Base-by-base conservation (phyloP, 768 basidiomycete species). In the Lactarius psammicola region DNA sequence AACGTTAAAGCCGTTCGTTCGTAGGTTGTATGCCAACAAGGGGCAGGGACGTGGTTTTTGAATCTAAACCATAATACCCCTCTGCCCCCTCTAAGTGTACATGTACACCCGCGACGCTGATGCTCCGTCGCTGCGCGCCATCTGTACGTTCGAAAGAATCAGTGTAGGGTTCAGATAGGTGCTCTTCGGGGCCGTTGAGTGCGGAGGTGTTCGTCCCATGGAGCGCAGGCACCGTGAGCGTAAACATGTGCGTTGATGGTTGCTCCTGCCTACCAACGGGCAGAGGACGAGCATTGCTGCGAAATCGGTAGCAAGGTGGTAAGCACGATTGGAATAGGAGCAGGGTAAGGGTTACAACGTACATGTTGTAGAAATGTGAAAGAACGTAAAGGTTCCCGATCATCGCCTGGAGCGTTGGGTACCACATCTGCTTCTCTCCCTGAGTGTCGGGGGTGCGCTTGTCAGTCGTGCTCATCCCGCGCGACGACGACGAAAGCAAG, bases 301-400 rank as follows among this genome's bases (percentile, higher is more conserved):
- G 13, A 26, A 54, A 56, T 38, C 15, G 40, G 42, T 2, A 38
- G 34, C 40, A 28, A 20, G 23, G 33, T 3, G 23, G 30, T 36
- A 17, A 40, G 36, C 69, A 36, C 3, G 5, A 44, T 10, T 4
- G 18, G 36, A 36, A 31, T 2, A 10, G 20, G 23, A 54, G 26
- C 8, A 5, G 17, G n/a, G 4, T 38, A 38, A 17, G 34, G 8
- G 3, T 1, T 26, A 26, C 46, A 49, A 61, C 46, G 36, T 33
- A 66, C 46, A 61, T 44, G 30, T 61, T 66, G n/a, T 49, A 57
- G 15, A 61, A 56, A 4, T 44, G 58, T 6, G 46, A 61, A 17
- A 61, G 55, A 13, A 61, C 10, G 8, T 66, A 57, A 15, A 65
- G 56, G 46, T 57, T 57, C 60, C 60, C 46, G 20, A 33, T 49